phyloP scores from a whole-genome alignment of 257 asterid species.

The Fraxinus cuspidata region DNA sequence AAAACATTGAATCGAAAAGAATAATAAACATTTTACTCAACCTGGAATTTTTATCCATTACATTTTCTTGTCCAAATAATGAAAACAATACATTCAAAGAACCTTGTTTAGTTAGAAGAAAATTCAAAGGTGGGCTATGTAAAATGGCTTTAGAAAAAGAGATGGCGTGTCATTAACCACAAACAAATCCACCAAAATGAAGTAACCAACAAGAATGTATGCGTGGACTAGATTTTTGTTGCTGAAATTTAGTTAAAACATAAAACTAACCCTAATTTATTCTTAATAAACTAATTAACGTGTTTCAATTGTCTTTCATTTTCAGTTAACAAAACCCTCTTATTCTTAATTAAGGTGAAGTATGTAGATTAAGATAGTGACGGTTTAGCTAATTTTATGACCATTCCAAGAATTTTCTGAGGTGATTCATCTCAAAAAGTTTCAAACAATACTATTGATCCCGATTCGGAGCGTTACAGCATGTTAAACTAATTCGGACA shows the following conservation, averaged over 20 bases:
- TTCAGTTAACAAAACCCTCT: constrained; percentile 20
- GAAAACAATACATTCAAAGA: not conserved
- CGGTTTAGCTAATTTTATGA: constrained; percentile 24
- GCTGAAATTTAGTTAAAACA: constrained; percentile 26
- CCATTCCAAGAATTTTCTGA: not conserved
- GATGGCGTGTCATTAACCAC: constrained; percentile 24
- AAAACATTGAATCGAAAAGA: too few species aligned
- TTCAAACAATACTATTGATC: not conserved
- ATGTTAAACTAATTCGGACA: too few species aligned
- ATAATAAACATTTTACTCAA: too few species aligned
- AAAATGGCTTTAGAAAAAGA: not conserved
- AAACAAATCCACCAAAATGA: constrained; percentile 23
- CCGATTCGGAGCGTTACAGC: too few species aligned
- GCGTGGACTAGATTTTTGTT: constrained; percentile 18
- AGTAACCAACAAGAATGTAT: constrained; percentile 34
- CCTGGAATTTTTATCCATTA: too few species aligned
- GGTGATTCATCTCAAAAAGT: not conserved
- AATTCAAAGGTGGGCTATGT: not conserved
- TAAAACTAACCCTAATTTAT: constrained; percentile 29
- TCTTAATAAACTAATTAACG: not conserved
- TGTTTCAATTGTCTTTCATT: constrained; percentile 24
- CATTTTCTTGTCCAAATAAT: not conserved
- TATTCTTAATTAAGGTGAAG: constrained; percentile 21
- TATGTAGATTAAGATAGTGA: constrained; percentile 35
- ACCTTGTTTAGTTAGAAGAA: too few species aligned